A percentile compares a stretch with the other conserved stretches of the same genome.
These are phyloP conservation scores for Candida verbasci DNA, from an alignment of 805 yeast genomes.

Conservation along the genomic window DNA sequence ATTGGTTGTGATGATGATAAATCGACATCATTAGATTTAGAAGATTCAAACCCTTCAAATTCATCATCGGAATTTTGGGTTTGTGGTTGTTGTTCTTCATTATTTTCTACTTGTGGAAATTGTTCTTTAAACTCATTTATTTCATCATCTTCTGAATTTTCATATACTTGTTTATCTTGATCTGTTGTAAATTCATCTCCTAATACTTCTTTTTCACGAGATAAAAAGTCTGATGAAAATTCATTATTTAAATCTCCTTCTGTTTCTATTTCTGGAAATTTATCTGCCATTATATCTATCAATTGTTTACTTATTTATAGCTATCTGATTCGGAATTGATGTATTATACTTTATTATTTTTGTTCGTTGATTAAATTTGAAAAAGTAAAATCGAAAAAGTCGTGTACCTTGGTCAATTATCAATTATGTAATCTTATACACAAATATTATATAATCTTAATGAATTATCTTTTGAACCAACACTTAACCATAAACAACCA, in stretches of 20 bases:
- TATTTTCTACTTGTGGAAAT: constrained; percentile 49
- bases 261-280: constrained; percentile 67
- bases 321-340: too few relatives aligned
- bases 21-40: constrained; percentile 6
- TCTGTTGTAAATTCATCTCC: constrained; percentile 73
- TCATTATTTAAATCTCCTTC: constrained; percentile 29
- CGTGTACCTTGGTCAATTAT: too few relatives aligned
- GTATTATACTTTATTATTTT: background rate
- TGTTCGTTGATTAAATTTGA: background rate
- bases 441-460: constrained; percentile 36
- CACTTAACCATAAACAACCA: constrained; percentile 42
- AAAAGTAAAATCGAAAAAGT: background rate
- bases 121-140: constrained; percentile 61
- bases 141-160: constrained; percentile 37
- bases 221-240: constrained; percentile 55
- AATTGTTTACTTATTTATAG: too few relatives aligned
- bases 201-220: constrained; percentile 62
- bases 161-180: constrained; percentile 48
- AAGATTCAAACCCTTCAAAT: constrained; percentile 26
- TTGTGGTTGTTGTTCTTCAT: constrained; percentile 14
- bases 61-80: constrained; percentile 42
- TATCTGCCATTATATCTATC: constrained; percentile 70
- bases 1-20: constrained; percentile 48
- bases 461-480: constrained; percentile 65
- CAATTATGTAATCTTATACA: background rate